Base-by-base conservation (phyloP, 2,329 filamentous ascomycete genomes). In the Clarireedia hainanense region DNA sequence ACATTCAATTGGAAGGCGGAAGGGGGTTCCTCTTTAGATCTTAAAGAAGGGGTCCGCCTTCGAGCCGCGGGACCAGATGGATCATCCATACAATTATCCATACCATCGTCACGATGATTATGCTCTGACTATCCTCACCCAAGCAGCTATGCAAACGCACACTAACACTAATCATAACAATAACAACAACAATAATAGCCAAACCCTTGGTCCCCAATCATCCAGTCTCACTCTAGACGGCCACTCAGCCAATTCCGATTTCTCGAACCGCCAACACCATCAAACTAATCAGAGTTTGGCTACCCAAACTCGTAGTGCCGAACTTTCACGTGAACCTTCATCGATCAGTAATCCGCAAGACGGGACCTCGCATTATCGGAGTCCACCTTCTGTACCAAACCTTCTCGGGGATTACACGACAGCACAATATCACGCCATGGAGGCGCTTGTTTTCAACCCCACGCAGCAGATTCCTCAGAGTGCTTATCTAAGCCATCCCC, bases 121-220 rank as follows among this genome's bases (percentile, higher is more conserved):
- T 60, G 64, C 65, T 47, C 49, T 67, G 46, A 53, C 60, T 30
- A 57, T 67, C 27, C 60, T 68, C 15, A 64, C 63, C 7, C 58
- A 64, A 42, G 63, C 63, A n/a, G 63, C 64, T 48, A 63, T 62
- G 55, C 57, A 61, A 34, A 61, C 54, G 30, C 48, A 55, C 49
- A 26, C 23, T 40, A 53, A 30, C 20, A 24, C 20, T 17, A n/a
- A 40, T 26, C 5, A 34, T 34, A 34, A 34, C 30, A 34, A 34
- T 34, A 12, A 3, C 30, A 34, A 12, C 9, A 9, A 12, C 30
- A 34, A 9, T 12, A 34, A 34, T 1, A 34, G 10, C 10, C 30
- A 12, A 9, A 34, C 5, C 30, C 40, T 26, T 20, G 30, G 23
- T 27, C 42, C 24, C 20, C 14, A 26, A 24, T 17, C 14, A 10